Percentiles rank a stretch among this genome's conserved stretches.
These are phyloP conservation scores for Prunus yedoensis DNA, from an alignment of 331 rosid species.

Conservation along the genomic window DNA sequence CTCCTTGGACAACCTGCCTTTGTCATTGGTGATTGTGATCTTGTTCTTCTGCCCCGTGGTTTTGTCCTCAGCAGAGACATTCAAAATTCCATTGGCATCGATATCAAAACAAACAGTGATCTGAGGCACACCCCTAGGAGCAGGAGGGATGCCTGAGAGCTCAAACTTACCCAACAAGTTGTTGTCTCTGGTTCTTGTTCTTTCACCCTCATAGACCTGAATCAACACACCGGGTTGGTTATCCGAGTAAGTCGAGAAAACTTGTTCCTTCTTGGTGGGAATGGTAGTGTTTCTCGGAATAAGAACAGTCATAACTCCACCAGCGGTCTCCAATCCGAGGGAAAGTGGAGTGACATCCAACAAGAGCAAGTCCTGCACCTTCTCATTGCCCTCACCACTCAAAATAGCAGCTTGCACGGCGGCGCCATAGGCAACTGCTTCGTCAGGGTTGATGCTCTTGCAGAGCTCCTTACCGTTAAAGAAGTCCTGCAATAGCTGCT, in stretches of 20 bases:
- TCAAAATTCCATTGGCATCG: constrained; percentile 71
- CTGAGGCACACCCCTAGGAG: constrained; percentile 72
- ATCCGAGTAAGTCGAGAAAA: constrained; percentile 62
- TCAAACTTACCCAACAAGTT: constrained; percentile 66
- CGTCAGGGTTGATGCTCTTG: constrained; percentile 77
- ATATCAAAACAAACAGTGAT: constrained; percentile 73
- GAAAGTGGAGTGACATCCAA: constrained; percentile 76
- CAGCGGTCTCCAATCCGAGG: constrained; percentile 64
- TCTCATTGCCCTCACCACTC: constrained; percentile 80
- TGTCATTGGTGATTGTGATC: constrained; percentile 76
- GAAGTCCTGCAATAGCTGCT: constrained; percentile 70
- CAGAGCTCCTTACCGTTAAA: constrained; percentile 79
- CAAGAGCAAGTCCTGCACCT: constrained; percentile 69
- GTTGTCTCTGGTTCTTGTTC: constrained; percentile 69
- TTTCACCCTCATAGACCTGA: constrained; percentile 74
- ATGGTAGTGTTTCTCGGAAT: constrained; percentile 73
- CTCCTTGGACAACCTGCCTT: constrained; percentile 71
- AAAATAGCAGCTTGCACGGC: constrained; percentile 79
- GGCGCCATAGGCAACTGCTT: constrained; percentile 77
- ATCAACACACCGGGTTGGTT: constrained; percentile 77
- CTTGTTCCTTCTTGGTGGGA: constrained; percentile 79
- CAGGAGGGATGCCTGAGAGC: constrained; percentile 75
- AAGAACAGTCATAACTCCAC: constrained; percentile 73
- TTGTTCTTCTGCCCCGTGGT: constrained; percentile 81
- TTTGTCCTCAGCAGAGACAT: constrained; percentile 76